Conservation (phyloP, 208 protist genomes). For the Blastocrithidia nonstop region DNA sequence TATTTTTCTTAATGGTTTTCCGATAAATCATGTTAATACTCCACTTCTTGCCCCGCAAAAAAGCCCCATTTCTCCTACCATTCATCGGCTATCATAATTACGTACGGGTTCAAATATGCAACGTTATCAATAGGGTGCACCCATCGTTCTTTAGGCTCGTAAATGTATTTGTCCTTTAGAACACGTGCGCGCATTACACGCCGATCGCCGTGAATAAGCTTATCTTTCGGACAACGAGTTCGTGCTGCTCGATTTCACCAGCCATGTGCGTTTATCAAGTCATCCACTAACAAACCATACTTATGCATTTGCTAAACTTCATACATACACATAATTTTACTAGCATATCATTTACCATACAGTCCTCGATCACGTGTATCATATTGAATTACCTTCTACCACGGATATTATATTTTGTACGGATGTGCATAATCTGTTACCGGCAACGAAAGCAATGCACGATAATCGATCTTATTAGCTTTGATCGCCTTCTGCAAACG, state of each 20-base stretch:
- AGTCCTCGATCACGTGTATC: constrained; percentile 59
- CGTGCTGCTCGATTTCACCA: constrained; percentile 83
- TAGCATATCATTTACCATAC: constrained; percentile 83
- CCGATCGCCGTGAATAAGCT: constrained; percentile 73
- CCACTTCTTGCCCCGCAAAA: constrained; percentile 80
- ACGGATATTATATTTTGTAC: constrained; percentile 88
- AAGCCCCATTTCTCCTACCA: constrained; percentile 90
- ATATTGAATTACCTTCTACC: constrained; percentile 80
- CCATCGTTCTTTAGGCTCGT: constrained; percentile 80
- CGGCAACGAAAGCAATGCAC: constrained; percentile 73
- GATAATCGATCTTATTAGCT: constrained; percentile 87
- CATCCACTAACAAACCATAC: constrained; percentile 79
- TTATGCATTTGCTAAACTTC: constrained; percentile 80
- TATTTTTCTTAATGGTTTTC: no score
- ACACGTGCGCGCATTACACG: constrained; percentile 78
- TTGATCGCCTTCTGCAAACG: constrained; percentile 84
- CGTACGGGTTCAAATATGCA: constrained; percentile 80
- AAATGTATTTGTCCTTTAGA: constrained; percentile 86
- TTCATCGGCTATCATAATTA: constrained; percentile 86
- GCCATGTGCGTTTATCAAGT: constrained; percentile 80
- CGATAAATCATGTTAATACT: constrained; percentile 67
- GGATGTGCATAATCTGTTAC: constrained; percentile 84
- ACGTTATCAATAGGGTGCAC: constrained; percentile 84
- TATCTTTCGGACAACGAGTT: constrained; percentile 74
- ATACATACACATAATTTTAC: constrained; percentile 85